Evolutionary conservation across 371 early-diverging fungal genomes (phyloP).

Genomic region (Dentiscutata heterogama): DNA sequence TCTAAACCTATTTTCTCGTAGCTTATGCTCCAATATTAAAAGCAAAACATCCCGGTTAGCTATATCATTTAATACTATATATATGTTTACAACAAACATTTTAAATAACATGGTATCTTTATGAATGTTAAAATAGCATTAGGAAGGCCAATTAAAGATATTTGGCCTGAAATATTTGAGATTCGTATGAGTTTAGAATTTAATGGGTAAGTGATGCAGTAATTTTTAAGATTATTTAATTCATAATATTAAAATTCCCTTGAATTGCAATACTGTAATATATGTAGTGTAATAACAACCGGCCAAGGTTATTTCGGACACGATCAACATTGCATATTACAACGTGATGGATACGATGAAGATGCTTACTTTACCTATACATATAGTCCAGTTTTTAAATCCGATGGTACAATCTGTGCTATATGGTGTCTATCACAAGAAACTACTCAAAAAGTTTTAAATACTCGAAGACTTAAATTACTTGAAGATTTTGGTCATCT

Average conservation of each 20-base stretch:
- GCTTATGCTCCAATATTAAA: conserved; percentile 34
- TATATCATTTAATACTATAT: too few relatives aligned
- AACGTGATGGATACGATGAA: conserved; percentile 26
- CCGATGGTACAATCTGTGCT: conserved; percentile 11
- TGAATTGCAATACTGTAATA: too few relatives aligned
- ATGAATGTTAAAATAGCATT: background rate
- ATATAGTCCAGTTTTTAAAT: conserved; percentile 30
- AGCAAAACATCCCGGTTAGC: conserved; percentile 37
- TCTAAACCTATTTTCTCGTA: background rate
- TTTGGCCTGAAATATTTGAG: conserved; percentile 19
- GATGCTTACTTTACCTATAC: conserved; percentile 27
- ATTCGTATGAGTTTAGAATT: background rate
- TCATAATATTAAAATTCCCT: too few relatives aligned
- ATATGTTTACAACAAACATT: too few relatives aligned
- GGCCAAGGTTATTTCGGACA: conserved; percentile 18
- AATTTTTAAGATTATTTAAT: background rate
- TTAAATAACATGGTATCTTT: too few relatives aligned
- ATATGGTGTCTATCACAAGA: conserved; percentile 10
- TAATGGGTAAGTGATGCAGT: background rate
- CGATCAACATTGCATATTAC: background rate
- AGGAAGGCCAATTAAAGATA: background rate
- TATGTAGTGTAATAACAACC: conserved; percentile 20
- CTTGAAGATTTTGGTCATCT: background rate
- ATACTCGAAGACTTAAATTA: conserved; percentile 11
- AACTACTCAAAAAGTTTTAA: conserved; percentile 33